Conservation (phyloP, 805 yeast genomes). For the Yarrowia divulgata region DNA sequence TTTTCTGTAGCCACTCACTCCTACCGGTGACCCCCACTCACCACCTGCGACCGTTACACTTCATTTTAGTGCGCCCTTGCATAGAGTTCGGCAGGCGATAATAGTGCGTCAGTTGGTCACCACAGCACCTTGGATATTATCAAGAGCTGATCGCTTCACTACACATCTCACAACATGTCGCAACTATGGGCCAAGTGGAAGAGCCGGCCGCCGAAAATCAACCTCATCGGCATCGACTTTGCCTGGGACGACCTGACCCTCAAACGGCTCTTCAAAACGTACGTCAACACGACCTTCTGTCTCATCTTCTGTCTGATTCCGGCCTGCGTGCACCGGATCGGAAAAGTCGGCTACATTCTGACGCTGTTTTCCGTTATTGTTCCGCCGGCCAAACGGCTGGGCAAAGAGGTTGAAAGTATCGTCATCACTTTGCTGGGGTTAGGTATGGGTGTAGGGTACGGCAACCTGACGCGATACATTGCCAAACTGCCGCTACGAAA, state of each 20-base stretch:
- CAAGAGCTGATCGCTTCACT: neutral
- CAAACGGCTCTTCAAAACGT: conserved; percentile 30
- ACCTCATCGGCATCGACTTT: conserved; percentile 12
- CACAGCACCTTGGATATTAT: no score
- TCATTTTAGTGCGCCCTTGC: neutral
- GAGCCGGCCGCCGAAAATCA: conserved; percentile 25
- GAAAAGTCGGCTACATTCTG: conserved; percentile 28
- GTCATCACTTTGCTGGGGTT: conserved; percentile 42
- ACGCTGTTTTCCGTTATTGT: conserved; percentile 27
- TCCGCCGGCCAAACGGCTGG: conserved; percentile 30
- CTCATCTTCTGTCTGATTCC: conserved; percentile 35
- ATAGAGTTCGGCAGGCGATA: conserved; percentile 14
- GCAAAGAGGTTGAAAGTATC: conserved; percentile 22
- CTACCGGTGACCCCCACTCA: conserved; percentile 4
- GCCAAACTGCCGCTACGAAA: conserved; percentile 18
- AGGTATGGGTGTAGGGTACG: conserved; percentile 10
- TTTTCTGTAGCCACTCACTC: no score
- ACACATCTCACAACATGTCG: conserved; percentile 2
- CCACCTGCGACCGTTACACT: conserved; percentile 8
- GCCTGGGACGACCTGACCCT: conserved; percentile 26
- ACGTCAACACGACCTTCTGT: conserved; percentile 13
- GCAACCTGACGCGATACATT: conserved; percentile 13
- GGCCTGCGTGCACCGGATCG: conserved; percentile 15
- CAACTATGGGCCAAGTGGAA: conserved; percentile 34
- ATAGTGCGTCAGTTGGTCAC: neutral